Evolutionary conservation across 768 basidiomycete genomes (phyloP).

Genomic region (Udeniomyces megalosporus): DNA sequence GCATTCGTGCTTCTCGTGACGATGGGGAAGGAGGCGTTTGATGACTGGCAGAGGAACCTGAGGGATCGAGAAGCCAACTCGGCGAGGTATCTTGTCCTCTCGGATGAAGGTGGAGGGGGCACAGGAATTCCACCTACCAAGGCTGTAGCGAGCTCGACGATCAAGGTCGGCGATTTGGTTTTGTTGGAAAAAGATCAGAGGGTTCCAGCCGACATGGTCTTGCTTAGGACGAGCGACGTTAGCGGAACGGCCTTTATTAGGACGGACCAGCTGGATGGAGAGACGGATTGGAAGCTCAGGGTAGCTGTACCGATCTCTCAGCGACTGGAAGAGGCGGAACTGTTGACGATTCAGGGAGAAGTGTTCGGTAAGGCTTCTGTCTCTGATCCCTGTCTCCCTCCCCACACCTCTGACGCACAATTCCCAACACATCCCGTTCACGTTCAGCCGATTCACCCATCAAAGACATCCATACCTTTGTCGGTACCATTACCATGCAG

Average conservation of each 20-base stretch:
- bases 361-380: conserved; percentile 69
- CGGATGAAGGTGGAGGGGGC: background rate
- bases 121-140: conserved; percentile 38
- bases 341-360: conserved; percentile 59
- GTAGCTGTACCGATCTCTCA: conserved; percentile 76
- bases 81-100: conserved; percentile 70
- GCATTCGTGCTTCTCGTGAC: conserved; percentile 89
- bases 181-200: conserved; percentile 91
- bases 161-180: conserved; percentile 82
- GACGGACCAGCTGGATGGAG: conserved; percentile 94
- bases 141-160: conserved; percentile 68
- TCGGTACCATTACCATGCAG: conserved; percentile 62
- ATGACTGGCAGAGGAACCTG: conserved; percentile 86
- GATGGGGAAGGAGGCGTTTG: conserved; percentile 97
- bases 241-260: conserved; percentile 93
- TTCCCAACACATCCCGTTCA: background rate
- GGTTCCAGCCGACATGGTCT: conserved; percentile 82
- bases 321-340: conserved; percentile 41
- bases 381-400: conserved; percentile 9
- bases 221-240: conserved; percentile 57
- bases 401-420: background rate
- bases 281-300: conserved; percentile 96
- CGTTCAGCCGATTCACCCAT: conserved; percentile 92
- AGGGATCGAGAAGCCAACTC: conserved; percentile 93
- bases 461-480: conserved; percentile 90